These are phyloP conservation scores for Ophiocordyceps australis DNA, from an alignment of 2,329 filamentous ascomycete species.

Conservation along the genomic window DNA sequence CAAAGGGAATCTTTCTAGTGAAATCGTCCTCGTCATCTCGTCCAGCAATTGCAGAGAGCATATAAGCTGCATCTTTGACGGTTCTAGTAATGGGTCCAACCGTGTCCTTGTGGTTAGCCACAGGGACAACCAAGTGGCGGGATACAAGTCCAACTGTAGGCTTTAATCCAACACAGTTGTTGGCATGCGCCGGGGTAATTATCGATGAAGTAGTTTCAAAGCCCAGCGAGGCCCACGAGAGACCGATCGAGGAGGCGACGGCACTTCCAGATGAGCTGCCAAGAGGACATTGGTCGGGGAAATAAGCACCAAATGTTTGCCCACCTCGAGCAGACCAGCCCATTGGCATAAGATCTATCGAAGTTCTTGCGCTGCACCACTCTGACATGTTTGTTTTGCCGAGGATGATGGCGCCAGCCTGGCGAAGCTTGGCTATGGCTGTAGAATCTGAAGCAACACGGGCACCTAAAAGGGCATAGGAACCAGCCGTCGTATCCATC, in stretches of 20 bases:
- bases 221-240: slow-evolving; percentile 3
- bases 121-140: slow-evolving; percentile 43
- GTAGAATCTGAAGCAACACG: slow-evolving; percentile 36
- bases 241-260: slow-evolving; percentile 23
- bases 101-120: slow-evolving; percentile 45
- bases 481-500: slow-evolving; percentile 47
- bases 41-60: slow-evolving; percentile 45
- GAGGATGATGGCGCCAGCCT: slow-evolving; percentile 43
- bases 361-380: no score
- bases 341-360: no score
- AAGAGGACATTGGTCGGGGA: slow-evolving; percentile 39
- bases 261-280: slow-evolving; percentile 45
- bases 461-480: slow-evolving; percentile 41
- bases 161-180: slow-evolving; percentile 49
- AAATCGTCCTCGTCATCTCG: slow-evolving; percentile 40
- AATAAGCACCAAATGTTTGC: slow-evolving; percentile 43
- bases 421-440: slow-evolving; percentile 38
- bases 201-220: slow-evolving; percentile 42
- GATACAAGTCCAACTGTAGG: slow-evolving; percentile 48
- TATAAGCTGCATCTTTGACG: slow-evolving; percentile 44
- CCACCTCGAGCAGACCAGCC: slow-evolving; percentile 50
- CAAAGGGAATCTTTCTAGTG: slow-evolving; percentile 41
- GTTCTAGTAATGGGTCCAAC: slow-evolving; percentile 47
- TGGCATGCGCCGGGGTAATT: slow-evolving; percentile 28
- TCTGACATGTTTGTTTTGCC: slow-evolving; percentile 48